Percentiles rank a stretch among this genome's conserved stretches.
Evolutionary conservation across 225 moss, liverwort and hornwort species (phyloP).

Genomic region (Neckera pumila): DNA sequence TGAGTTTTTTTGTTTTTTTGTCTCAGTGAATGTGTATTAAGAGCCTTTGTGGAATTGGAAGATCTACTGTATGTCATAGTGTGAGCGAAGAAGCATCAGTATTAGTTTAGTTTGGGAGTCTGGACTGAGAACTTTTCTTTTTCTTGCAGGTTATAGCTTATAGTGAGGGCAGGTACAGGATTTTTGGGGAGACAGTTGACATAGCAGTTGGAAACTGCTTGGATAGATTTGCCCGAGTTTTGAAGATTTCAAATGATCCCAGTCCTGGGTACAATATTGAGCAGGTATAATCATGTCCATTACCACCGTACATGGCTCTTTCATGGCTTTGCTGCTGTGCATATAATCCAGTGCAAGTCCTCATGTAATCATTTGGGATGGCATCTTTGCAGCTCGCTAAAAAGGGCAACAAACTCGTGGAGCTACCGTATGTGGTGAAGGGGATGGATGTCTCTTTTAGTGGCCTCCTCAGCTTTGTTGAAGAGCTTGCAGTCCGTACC

Average conservation of each 20-base stretch:
- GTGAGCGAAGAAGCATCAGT: background rate
- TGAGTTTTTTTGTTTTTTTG: background rate
- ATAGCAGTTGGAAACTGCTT: slow-evolving; percentile 94
- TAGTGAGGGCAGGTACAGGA: slow-evolving; percentile 81
- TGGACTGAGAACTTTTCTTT: background rate
- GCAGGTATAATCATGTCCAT: slow-evolving; percentile 34
- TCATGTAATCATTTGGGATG: background rate
- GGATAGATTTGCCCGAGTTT: slow-evolving; percentile 80
- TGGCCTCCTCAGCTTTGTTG: slow-evolving; percentile 88
- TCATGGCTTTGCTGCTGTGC: background rate
- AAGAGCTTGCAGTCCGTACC: slow-evolving; percentile 59
- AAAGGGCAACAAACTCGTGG: slow-evolving; percentile 54
- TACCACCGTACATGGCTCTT: background rate
- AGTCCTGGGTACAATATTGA: slow-evolving; percentile 96
- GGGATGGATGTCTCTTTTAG: slow-evolving; percentile 96
- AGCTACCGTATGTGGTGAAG: slow-evolving; percentile 93
- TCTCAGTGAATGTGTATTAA: no score
- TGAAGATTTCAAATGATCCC: slow-evolving; percentile 95
- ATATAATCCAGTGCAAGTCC: background rate
- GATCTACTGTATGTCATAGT: no score
- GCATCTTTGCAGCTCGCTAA: slow-evolving; percentile 62
- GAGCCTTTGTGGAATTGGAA: background rate
- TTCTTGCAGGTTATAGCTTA: slow-evolving; percentile 68
- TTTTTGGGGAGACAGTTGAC: slow-evolving; percentile 92
- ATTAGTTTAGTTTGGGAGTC: background rate